A percentile compares a stretch with the other conserved stretches of the same genome.
Evolutionary conservation across 2,329 filamentous ascomycete species (phyloP).

Genomic region (Aureobasidium vineae): DNA sequence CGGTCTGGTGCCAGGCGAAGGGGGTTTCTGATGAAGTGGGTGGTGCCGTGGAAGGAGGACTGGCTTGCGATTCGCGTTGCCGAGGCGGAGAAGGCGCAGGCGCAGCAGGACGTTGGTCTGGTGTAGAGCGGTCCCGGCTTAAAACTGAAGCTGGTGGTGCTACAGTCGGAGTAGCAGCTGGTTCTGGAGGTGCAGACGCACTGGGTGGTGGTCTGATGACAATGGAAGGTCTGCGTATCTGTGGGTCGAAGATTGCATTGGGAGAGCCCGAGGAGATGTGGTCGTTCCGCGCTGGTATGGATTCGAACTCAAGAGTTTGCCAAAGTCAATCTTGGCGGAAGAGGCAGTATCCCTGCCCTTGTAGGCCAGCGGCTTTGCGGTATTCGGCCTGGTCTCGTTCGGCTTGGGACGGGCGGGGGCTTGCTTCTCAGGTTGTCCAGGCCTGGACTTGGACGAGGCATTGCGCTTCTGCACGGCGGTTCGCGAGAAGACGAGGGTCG

Average conservation of each 20-base stretch:
- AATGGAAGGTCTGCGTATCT: background rate
- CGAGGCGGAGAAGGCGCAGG: no score
- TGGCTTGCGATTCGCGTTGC: background rate
- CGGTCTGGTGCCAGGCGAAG: background rate
- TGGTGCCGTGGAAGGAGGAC: background rate
- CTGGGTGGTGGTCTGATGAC: background rate
- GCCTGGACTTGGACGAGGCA: slow-evolving; percentile 8
- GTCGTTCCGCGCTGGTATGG: background rate
- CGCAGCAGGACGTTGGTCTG: background rate
- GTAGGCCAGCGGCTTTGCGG: background rate
- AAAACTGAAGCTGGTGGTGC: no score
- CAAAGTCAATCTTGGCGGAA: background rate
- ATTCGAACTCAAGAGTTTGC: background rate
- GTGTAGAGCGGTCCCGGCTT: background rate
- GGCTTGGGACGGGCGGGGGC: background rate
- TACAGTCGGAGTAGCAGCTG: background rate
- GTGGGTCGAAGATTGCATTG: slow-evolving; percentile 14
- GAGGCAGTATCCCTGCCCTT: background rate
- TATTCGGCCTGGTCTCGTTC: background rate
- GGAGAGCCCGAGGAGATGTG: background rate
- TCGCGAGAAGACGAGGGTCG: background rate
- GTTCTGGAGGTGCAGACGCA: background rate
- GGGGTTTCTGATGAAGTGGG: background rate
- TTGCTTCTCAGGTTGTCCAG: background rate
- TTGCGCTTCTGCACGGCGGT: slow-evolving; percentile 6